These are phyloP conservation scores for Mucor mucedo DNA, from an alignment of 371 early-diverging fungal species.

Conservation along the genomic window DNA sequence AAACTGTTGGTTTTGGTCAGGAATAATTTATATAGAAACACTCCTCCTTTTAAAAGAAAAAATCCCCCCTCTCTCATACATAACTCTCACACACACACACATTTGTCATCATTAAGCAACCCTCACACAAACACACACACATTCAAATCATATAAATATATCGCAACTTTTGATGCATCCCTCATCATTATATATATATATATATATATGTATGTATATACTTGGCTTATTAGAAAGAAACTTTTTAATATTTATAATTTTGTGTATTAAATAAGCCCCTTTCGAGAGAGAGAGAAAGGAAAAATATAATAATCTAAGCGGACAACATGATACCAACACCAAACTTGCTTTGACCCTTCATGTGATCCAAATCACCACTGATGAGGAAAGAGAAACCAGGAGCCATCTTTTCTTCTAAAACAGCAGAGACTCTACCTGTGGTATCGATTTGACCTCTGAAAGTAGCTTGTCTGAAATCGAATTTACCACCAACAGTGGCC, in stretches of 20 bases:
- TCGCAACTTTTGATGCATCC: background rate
- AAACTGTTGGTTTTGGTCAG: slow-evolving; percentile 87
- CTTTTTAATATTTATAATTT: no score
- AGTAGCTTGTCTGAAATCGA: slow-evolving; percentile 91
- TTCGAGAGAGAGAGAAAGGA: background rate
- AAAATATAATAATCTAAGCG: slow-evolving; percentile 55
- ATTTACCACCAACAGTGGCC: slow-evolving; percentile 94
- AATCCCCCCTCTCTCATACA: slow-evolving; percentile 1
- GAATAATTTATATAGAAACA: slow-evolving; percentile 46
- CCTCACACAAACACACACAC: background rate
- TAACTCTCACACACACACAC: background rate
- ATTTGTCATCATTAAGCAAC: background rate
- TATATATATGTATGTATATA: background rate
- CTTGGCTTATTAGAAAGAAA: background rate
- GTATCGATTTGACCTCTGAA: slow-evolving; percentile 93
- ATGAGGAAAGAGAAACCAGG: slow-evolving; percentile 92
- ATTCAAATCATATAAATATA: background rate
- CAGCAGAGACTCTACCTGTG: slow-evolving; percentile 83
- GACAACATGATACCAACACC: slow-evolving; percentile 82
- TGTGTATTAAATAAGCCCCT: no score
- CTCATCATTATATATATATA: background rate
- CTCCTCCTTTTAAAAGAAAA: background rate
- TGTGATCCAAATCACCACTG: slow-evolving; percentile 94
- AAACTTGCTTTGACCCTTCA: slow-evolving; percentile 87
- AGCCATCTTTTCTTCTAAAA: slow-evolving; percentile 94